Evolutionary conservation across 352 stramenopile species (phyloP).

Genomic region (Globisporangium cystogenes): DNA sequence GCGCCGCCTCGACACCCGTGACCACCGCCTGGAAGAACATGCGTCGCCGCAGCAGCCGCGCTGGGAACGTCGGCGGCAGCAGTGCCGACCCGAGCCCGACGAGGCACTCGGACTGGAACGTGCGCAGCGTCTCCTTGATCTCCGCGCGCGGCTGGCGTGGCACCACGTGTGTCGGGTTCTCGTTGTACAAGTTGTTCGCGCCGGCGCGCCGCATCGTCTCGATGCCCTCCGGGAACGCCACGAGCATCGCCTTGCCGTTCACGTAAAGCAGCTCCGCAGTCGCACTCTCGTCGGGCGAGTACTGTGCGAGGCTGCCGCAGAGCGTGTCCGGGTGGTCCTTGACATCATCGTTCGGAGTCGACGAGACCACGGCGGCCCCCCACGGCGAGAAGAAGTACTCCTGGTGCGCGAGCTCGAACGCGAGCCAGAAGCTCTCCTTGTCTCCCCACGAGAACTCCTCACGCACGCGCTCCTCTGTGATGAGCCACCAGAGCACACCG

Average conservation of each 20-base stretch:
- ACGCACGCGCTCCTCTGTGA: conserved; percentile 24
- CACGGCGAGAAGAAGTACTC: conserved; percentile 50
- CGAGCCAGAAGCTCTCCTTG: conserved; percentile 47
- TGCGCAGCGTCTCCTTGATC: conserved; percentile 1
- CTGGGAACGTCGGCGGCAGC: conserved; percentile 25
- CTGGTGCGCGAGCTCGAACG: conserved; percentile 41
- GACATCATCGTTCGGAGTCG: conserved; percentile 29
- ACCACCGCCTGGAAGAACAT: conserved; percentile 26
- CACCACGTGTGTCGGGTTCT: conserved; percentile 43
- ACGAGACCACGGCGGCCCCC: conserved; percentile 30
- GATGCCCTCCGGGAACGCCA: conserved; percentile 20
- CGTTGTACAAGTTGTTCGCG: conserved; percentile 37
- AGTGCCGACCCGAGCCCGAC: conserved; percentile 35
- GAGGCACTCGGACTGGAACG: conserved; percentile 37
- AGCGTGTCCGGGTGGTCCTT: conserved; percentile 27
- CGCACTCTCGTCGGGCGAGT: conserved; percentile 15
- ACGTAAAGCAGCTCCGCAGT: conserved; percentile 25
- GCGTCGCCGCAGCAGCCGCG: conserved; percentile 27
- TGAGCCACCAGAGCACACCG: conserved; percentile 30
- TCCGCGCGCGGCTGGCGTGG: conserved; percentile 24
- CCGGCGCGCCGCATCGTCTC: conserved; percentile 15
- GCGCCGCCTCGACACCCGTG: not conserved
- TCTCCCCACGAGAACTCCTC: conserved; percentile 38
- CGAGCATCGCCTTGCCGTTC: conserved; percentile 27
- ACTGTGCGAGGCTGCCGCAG: conserved; percentile 41